Evolutionary conservation across 495 filamentous ascomycete species (phyloP), one percentile per base, ranked within the genome.

Genomic region (Aeminium ludgeri): DNA sequence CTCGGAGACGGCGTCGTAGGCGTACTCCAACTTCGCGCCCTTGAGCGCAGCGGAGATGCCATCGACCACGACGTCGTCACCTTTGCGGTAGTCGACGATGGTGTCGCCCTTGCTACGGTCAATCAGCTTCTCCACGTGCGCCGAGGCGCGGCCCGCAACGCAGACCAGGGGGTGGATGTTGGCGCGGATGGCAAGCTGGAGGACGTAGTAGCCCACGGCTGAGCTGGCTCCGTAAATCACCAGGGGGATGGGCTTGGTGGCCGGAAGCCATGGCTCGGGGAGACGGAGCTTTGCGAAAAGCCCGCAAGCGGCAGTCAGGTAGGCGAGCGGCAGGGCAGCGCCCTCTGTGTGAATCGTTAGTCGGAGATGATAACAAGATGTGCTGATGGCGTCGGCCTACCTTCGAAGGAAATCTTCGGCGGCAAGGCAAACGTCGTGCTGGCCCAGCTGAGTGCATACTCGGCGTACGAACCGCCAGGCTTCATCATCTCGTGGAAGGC

Each of bases 111-210:
- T 81, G 40, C 47, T 48, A 30, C 52, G 56, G 52, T 80, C 73
- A 34, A 87, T 65, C 25, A 83, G 55, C 0, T 49, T 54, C 50
- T 72, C 63, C 1, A 83, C 74, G 49, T 70, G 72, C 3, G 65
- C 30, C 8, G 50, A 55, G 8, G 72, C 72, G 15, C 60, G 59
- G 1, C 80, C 80, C 2, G 80, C 80, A 6, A 86, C 62, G 30
- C 59, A 71, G 44, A 85, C 74, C 12, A 85, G 47, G 0, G 80
- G 81, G 55, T 83, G 78, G 44, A 86, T 77, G 52, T 82, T 76
- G 31, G 75, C 69, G 16, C 64, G 56, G n/a, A 49, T 54, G n/a
- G 80, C 80, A 25, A 84, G 59, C 54, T 85, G 78, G 44, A 84
- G 61, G 3, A 70, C 70, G 47, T 71, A 86, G 29, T 76, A 61